Evolutionary conservation across 2,329 filamentous ascomycete genomes (phyloP), one percentile per base, ranked within the genome.

Genomic region (Microdochium nivale): DNA sequence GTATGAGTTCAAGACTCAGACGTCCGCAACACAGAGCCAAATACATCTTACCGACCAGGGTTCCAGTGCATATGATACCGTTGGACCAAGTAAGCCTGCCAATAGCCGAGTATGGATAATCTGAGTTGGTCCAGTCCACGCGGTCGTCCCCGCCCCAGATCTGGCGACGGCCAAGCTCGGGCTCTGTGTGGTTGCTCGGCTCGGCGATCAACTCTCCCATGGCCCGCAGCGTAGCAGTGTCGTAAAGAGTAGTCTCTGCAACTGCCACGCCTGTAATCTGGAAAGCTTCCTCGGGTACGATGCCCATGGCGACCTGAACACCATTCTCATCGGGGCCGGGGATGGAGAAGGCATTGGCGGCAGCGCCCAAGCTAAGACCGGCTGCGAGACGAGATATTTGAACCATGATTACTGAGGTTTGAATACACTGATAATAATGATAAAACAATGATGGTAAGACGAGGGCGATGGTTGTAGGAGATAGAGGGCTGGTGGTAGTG

Each of bases 91-190:
- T 24, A 16, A 52, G n/a, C 14, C 40, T 52, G 25, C 50, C 50
- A n/a, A 52, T 33, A 11, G 50, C 44, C 14, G 44, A 49, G 43
- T 48, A 52, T 14, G 50, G 50, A 19, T 52, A 52, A 16, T 52
- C 47, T 9, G 46, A 30, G 44, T 43, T 40, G 23, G 23, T 32
- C 50, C 50, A 52, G n/a, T 33, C 23, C 32, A 24, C 21, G 21
- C 50, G 50, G 46, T 52, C 24, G 23, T 52, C 50, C 13, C 11
- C 37, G 23, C 49, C 49, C n/a, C 30, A 14, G 27, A 51, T 40
- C 19, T 10, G 25, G 40, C 49, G 49, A 13, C 21, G n/a, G 43
- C 11, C 43, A 23, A 24, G 8, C 21, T 46, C 24, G 5, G 11
- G 5, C 5, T 23, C 24, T 8, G 19, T 46, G 43, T 46, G 21